Percentiles rank a stretch among this genome's conserved stretches.
These are phyloP conservation scores for Hanseniaspora nectarophila DNA, from an alignment of 805 yeast species.

Conservation along the genomic window DNA sequence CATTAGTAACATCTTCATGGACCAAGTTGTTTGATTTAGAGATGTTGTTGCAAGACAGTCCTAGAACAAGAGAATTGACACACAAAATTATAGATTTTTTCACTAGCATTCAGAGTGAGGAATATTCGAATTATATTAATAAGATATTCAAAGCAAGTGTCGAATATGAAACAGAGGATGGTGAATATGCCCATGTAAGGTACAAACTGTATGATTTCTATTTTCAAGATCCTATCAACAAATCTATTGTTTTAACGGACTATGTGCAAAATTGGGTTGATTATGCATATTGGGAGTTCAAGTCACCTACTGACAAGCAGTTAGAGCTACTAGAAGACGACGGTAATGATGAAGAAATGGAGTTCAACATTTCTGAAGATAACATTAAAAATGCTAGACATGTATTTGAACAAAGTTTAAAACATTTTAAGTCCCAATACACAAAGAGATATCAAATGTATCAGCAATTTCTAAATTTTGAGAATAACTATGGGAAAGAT, in stretches of 20 bases:
- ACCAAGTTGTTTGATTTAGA: slow-evolving; percentile 59
- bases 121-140: slow-evolving; percentile 14
- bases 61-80: slow-evolving; percentile 53
- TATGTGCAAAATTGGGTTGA: slow-evolving; percentile 45
- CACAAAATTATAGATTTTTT: slow-evolving; percentile 30
- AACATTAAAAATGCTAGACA: slow-evolving; percentile 42
- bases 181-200: slow-evolving; percentile 47
- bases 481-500: slow-evolving; percentile 44
- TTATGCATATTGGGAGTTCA: slow-evolving; percentile 58
- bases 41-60: slow-evolving; percentile 50
- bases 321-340: slow-evolving; percentile 28
- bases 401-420: slow-evolving; percentile 45
- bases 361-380: slow-evolving; percentile 37
- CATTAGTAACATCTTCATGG: slow-evolving; percentile 36
- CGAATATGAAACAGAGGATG: slow-evolving; percentile 50
- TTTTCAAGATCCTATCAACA: slow-evolving; percentile 24
- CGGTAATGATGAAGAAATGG: slow-evolving; percentile 36
- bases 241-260: slow-evolving; percentile 23
- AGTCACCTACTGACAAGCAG: slow-evolving; percentile 48
- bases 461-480: slow-evolving; percentile 56
- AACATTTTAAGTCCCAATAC: slow-evolving; percentile 31
- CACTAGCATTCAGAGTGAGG: background rate
- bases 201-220: background rate
- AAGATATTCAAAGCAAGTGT: slow-evolving; percentile 35
- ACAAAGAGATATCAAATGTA: slow-evolving; percentile 42